Evolutionary conservation across 228 moss, liverwort and hornwort species (phyloP).

Genomic region (Sphagnum fallax): DNA sequence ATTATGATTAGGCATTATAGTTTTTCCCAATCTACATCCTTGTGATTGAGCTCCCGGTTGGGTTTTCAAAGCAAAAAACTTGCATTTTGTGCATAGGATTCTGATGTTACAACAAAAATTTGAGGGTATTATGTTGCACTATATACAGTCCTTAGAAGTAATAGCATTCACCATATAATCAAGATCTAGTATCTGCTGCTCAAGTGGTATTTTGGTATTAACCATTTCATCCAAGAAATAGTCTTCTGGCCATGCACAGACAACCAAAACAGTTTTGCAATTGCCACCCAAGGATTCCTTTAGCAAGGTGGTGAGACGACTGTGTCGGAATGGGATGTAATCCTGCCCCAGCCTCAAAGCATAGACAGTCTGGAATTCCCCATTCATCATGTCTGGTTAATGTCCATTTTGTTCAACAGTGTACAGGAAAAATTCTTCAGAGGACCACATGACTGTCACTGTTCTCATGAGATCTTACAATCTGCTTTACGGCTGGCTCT

Average conservation of each 20-base stretch:
- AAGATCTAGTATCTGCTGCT: too few relatives aligned
- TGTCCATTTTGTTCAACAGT: background rate
- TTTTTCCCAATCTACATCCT: too few relatives aligned
- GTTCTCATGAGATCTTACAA: too few relatives aligned
- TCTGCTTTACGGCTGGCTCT: too few relatives aligned
- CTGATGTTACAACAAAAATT: too few relatives aligned
- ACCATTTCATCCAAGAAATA: constrained; percentile 95
- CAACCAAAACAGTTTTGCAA: constrained; percentile 78
- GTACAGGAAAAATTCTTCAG: background rate
- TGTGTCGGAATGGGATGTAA: constrained; percentile 87
- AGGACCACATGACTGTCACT: too few relatives aligned
- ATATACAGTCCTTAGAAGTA: too few relatives aligned
- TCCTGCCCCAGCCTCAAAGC: constrained; percentile 71
- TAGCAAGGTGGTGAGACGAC: constrained; percentile 70
- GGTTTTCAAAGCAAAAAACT: too few relatives aligned
- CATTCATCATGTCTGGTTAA: background rate
- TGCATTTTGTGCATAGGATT: too few relatives aligned
- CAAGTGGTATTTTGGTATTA: background rate
- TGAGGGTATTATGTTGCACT: too few relatives aligned
- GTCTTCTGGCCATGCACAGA: constrained; percentile 91
- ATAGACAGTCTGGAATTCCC: constrained; percentile 52
- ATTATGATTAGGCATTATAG: background rate
- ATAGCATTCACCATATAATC: too few relatives aligned
- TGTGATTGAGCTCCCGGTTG: too few relatives aligned
- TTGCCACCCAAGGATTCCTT: constrained; percentile 90